Base-by-base conservation (phyloP, 192 early-diverging fungal genomes). In the Glomus cerebriforme region DNA sequence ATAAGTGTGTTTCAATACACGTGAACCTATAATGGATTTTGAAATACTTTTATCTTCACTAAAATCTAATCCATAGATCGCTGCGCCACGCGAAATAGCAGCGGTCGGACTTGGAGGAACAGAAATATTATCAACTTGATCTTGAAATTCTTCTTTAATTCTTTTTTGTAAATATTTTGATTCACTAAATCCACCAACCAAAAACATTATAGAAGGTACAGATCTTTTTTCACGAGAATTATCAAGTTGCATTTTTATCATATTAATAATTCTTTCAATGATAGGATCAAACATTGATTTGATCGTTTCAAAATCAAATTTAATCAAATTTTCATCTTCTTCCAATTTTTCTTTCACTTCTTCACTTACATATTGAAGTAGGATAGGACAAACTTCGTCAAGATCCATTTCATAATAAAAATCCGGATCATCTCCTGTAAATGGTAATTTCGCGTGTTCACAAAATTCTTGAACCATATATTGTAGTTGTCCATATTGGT, bases 21-120 rank as follows among this genome's bases (percentile, higher is more conserved):
- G 29, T 35, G 31, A 15, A n/a, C 9, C 66, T 1, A 88, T 83
- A 5, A 80, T 74, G 19, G 17, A 0, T 17, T 22, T 22, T 22
- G 15, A 19, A 84, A 82, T 13, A 77, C 77, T 29, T 85, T 1
- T 0, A 79, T 84, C 85, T 67, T 82, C 84, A 8, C 83, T 87
- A 35, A 54, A 22, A 22, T 17, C 6, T 54, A 22, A 5, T 1
- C 49, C 49, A 54, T 54, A 54, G 17, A 22, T 54, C 6, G 49
- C 17, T 54, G 49, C 49, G 17, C 88, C 88, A 71, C 85, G 82
- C 10, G 87, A 85, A 8, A 89, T 86, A 8, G 88, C 87, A 47
- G 86, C 59, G 24, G 84, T 87, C 54, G 85, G 83, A 69, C 83
- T 79, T 24, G 81, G 82, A 27, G 88, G 88, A 26, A 87, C 49